Percentiles rank a stretch among this genome's conserved stretches.
Evolutionary conservation across 2,329 filamentous ascomycete genomes (phyloP).

Genomic region (Dichotomopilus funicola): DNA sequence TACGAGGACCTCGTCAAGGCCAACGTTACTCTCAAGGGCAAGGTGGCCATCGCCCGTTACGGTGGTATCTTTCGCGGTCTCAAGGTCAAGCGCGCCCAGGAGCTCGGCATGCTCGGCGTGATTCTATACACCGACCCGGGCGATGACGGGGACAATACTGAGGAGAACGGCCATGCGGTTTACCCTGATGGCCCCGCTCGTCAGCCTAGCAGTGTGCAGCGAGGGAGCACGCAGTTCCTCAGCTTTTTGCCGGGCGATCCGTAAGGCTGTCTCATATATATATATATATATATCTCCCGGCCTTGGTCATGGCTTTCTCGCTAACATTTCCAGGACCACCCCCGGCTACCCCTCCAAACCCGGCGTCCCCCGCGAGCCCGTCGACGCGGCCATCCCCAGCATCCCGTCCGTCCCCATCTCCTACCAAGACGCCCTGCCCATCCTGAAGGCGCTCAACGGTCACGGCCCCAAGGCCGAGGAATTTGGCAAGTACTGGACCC

Average conservation of each 20-base stretch:
- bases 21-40: constrained; percentile 70
- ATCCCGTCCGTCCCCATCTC: constrained; percentile 93
- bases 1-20: constrained; percentile 74
- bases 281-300: too few species aligned
- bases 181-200: constrained; percentile 86
- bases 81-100: constrained; percentile 87
- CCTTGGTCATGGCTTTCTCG: neutral
- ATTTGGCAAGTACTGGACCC: constrained; percentile 65
- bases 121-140: constrained; percentile 85
- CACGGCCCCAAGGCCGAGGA: constrained; percentile 72
- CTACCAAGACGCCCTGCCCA: constrained; percentile 75
- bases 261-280: constrained; percentile 27
- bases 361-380: constrained; percentile 68
- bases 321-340: constrained; percentile 54
- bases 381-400: constrained; percentile 63
- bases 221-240: constrained; percentile 79
- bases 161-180: constrained; percentile 67
- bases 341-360: constrained; percentile 91
- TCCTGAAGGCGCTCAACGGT: constrained; percentile 85
- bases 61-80: constrained; percentile 81
- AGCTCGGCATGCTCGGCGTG: constrained; percentile 80
- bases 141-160: constrained; percentile 76
- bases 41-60: constrained; percentile 83
- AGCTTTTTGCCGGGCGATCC: constrained; percentile 67
- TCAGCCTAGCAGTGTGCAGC: constrained; percentile 81